Base-by-base conservation (phyloP, 768 basidiomycete genomes). In the Tylopilus vinaceipallidus region DNA sequence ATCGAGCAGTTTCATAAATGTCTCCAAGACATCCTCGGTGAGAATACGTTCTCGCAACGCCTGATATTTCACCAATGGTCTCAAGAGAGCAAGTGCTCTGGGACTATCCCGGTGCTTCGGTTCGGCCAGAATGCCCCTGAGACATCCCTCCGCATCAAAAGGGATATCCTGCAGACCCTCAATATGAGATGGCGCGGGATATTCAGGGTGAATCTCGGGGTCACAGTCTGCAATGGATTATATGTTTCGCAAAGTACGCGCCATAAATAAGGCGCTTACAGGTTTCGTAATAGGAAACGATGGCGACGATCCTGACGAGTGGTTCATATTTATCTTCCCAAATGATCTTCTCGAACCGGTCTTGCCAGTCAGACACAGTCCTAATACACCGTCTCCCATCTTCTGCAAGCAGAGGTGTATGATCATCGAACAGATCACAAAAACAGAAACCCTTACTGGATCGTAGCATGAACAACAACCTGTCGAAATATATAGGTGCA, bases 301-400 rank as follows among this genome's bases (percentile, higher is more conserved):
- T 54, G 12, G 58, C 45, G 9, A 60, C 61, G 5, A 62, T 52
- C 47, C 50, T 54, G 2, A 63, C 58, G 9, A 62, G 52, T 11
- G 52, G 38, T 10, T 50, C 43, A n/a, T 52, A 63, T 8, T 54
- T 7, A 14, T 4, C 27, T 14, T 44, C 47, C 5, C 40, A 12
- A 14, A 63, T 57, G 35, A 60, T 50, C 2, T 29, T 39, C 23
- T 11, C 42, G 19, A 62, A 54, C 38, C 49, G 27, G 9, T 23
- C 11, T 42, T 37, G 41, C 61, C 61, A 60, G 29, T 39, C 7
- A 2, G 27, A 44, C 11, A 63, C 46, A 22, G 46, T 47, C 36
- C 53, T 54, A 29, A 62, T 47, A 16, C 58, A 60, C 50, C 53
- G 37, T 23, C 49, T 62, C 14, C 61, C 61, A 33, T 62, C 58